Conservation (phyloP, 2,329 filamentous ascomycete genomes). For the Aspergillus fructus region DNA sequence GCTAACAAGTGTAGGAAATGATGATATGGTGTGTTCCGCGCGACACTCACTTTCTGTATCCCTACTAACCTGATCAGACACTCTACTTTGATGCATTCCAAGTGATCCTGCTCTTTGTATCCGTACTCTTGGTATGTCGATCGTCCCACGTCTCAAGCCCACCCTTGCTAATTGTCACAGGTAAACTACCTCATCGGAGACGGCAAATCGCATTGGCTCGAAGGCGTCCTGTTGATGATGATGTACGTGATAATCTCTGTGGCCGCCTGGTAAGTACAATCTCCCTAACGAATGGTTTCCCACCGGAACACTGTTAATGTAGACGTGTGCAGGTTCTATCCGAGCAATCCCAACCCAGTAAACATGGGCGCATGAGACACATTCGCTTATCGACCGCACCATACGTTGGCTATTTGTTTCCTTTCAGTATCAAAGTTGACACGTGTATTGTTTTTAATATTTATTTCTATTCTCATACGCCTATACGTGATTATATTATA, state of each 20-base stretch:
- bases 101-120: conserved; percentile 64
- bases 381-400: too few species aligned
- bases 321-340: too few species aligned
- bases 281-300: background rate
- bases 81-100: conserved; percentile 88
- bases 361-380: too few species aligned
- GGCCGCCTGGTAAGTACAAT: conserved; percentile 51
- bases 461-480: background rate
- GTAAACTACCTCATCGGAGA: conserved; percentile 65
- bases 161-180: conserved; percentile 26
- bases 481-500: too few species aligned
- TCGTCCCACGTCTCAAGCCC: background rate
- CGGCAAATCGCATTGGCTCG: conserved; percentile 60
- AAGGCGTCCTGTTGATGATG: conserved; percentile 60
- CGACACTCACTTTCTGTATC: background rate
- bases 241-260: conserved; percentile 64
- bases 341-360: too few species aligned
- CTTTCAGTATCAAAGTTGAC: background rate
- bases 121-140: conserved; percentile 43
- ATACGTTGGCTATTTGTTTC: conserved; percentile 7
- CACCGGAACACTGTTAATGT: too few species aligned
- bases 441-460: background rate
- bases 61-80: conserved; percentile 43
- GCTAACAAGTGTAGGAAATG: conserved; percentile 39
- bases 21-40: conserved; percentile 53